Conservation (phyloP, 1,139 yeast species). For the Saccharomycopsis hybrid region DNA sequence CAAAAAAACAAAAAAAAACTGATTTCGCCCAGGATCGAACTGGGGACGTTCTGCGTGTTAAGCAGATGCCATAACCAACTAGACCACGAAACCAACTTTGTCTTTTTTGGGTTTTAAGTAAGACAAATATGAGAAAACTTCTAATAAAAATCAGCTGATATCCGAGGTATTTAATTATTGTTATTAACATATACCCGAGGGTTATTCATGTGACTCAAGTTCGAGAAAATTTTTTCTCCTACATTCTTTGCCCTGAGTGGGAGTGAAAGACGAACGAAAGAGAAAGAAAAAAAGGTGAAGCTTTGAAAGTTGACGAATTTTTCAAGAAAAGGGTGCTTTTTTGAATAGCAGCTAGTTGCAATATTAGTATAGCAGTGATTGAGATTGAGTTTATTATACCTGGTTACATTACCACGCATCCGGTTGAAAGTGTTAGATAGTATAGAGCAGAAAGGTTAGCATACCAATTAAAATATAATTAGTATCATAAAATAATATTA, state of each 20-base stretch:
- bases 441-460: not conserved
- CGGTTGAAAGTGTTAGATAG: not conserved
- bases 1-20: conserved; percentile 28
- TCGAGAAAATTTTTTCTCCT: not conserved
- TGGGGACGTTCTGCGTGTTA: conserved; percentile 99
- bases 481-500: too few relatives aligned
- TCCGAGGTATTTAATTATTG: not conserved
- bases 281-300: too few relatives aligned
- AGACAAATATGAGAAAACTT: not conserved
- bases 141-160: not conserved
- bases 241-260: too few relatives aligned
- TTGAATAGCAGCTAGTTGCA: not conserved
- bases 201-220: not conserved
- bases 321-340: not conserved
- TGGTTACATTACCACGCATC: not conserved
- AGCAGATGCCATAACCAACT: conserved; percentile 99
- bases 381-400: not conserved
- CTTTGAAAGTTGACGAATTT: too few relatives aligned
- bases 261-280: too few relatives aligned
- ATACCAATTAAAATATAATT: not conserved
- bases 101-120: conserved; percentile 20
- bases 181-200: not conserved
- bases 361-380: not conserved
- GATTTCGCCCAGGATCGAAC: conserved; percentile 99
- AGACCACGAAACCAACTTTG: conserved; percentile 71